phyloP scores from a whole-genome alignment of 805 yeast species.

The Saturnispora kantuleensis region DNA sequence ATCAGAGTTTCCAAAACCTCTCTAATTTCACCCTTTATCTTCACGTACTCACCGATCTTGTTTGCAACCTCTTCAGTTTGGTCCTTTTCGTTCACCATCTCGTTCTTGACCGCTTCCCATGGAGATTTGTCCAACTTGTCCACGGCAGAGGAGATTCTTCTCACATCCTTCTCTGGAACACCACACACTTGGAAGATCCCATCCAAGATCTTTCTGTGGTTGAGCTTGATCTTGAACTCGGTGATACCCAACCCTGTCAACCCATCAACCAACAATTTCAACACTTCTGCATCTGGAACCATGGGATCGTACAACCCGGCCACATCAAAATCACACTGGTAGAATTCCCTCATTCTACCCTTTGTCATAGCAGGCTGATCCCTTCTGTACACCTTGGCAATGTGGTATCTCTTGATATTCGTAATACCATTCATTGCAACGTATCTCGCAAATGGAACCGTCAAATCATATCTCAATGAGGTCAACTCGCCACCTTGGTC shows the following conservation, averaged over 20 bases:
- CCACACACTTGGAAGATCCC: constrained; percentile 95
- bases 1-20: constrained; percentile 50
- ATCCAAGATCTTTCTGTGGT: constrained; percentile 92
- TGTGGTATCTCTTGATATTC: constrained; percentile 86
- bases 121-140: constrained; percentile 94
- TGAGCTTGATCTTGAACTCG: constrained; percentile 85
- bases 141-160: constrained; percentile 89
- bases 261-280: constrained; percentile 78
- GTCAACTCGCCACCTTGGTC: constrained; percentile 99
- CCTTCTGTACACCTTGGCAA: constrained; percentile 97
- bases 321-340: constrained; percentile 96
- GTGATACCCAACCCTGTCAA: constrained; percentile 71
- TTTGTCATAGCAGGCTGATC: constrained; percentile 99
- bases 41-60: constrained; percentile 83
- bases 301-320: constrained; percentile 89
- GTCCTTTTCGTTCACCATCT: constrained; percentile 84
- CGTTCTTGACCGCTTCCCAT: constrained; percentile 89
- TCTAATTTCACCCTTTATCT: constrained; percentile 65
- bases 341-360: constrained; percentile 99
- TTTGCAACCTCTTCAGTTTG: constrained; percentile 91
- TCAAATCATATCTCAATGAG: constrained; percentile 89
- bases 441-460: constrained; percentile 96
- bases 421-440: constrained; percentile 93
- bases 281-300: constrained; percentile 93
- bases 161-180: constrained; percentile 85